Conservation (phyloP, 306 rosid species). For the Dalbergia cultrata region DNA sequence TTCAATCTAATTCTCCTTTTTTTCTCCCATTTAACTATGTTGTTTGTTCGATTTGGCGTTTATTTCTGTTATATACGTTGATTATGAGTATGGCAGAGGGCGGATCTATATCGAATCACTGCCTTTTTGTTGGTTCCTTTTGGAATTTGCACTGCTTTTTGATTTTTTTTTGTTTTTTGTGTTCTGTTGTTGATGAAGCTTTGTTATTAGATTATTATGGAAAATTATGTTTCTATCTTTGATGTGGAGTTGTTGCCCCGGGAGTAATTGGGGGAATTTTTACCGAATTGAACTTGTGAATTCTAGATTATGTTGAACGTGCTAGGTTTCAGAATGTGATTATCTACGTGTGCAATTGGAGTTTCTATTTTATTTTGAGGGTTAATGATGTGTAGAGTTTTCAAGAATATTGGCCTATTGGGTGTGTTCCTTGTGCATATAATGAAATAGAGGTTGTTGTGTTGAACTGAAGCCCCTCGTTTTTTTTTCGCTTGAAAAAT, state of each 20-base stretch:
- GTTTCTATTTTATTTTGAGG: constrained; percentile 6
- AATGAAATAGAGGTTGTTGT: constrained; percentile 2
- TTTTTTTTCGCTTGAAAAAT: background rate
- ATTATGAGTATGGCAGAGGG: background rate
- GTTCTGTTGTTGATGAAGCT: constrained; percentile 10
- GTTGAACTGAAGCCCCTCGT: background rate
- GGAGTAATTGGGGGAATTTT: background rate
- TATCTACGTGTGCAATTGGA: background rate
- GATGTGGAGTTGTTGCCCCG: background rate
- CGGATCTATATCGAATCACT: constrained; percentile 48
- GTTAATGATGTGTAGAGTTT: background rate
- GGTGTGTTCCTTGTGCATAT: background rate
- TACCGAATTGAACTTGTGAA: background rate
- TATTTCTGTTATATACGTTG: background rate
- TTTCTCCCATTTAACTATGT: background rate
- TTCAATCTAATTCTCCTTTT: background rate
- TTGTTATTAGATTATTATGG: background rate
- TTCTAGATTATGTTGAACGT: background rate
- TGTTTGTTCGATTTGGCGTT: constrained; percentile 1
- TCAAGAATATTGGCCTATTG: background rate
- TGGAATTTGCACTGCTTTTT: background rate
- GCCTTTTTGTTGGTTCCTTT: background rate
- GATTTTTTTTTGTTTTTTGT: constrained; percentile 13
- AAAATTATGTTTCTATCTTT: background rate
- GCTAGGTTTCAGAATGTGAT: background rate